phyloP scores from a whole-genome alignment of 176 grass and related monocot genomes.

The Carex cristatella region DNA sequence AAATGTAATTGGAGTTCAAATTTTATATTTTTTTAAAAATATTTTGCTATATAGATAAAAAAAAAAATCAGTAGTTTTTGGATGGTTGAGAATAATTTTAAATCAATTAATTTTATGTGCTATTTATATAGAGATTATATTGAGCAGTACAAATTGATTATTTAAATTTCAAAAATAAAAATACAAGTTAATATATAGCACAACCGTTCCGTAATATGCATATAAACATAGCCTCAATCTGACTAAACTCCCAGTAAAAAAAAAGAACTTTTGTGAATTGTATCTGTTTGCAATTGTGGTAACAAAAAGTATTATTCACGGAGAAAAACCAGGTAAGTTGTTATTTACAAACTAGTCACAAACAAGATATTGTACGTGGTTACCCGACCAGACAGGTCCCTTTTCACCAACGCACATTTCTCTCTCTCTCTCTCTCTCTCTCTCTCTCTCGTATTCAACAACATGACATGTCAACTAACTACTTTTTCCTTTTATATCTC shows the following conservation, averaged over 20 bases:
- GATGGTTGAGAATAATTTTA: no score
- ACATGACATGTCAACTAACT: conserved; percentile 35
- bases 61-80: no score
- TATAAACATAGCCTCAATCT: no score
- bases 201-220: no score
- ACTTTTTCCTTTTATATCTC: conserved; percentile 15
- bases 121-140: no score
- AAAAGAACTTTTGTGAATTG: neutral
- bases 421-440: conserved; percentile 14
- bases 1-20: no score
- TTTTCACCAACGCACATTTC: conserved; percentile 14
- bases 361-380: conserved; percentile 24
- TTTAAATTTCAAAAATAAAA: no score
- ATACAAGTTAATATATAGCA: no score
- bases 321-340: conserved; percentile 6
- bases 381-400: conserved; percentile 23
- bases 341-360: conserved; percentile 27
- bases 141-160: no score
- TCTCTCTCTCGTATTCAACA: conserved; percentile 14
- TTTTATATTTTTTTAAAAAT: no score
- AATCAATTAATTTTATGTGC: no score
- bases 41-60: no score
- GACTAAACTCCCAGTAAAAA: neutral
- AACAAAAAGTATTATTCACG: neutral
- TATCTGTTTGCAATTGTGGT: neutral